phyloP scores from a whole-genome alignment of 495 filamentous ascomycete species.

The Talaromyces stipitatus region DNA sequence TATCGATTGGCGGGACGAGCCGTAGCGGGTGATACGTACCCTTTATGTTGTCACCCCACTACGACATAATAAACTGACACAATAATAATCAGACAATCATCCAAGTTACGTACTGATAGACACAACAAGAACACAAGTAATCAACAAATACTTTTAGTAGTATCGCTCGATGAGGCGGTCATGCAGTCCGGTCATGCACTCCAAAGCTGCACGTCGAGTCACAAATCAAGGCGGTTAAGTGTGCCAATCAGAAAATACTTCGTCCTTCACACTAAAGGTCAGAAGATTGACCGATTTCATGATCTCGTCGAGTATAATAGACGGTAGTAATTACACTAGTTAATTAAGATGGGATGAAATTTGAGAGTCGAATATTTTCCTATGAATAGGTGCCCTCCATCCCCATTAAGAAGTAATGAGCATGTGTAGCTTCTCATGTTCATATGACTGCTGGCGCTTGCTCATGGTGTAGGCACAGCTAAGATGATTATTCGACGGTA shows the following conservation, averaged over 20 bases:
- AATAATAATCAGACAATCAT: not conserved
- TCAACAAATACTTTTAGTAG: not conserved
- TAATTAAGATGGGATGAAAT: not conserved
- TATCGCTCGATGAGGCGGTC: not conserved
- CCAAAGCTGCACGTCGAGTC: not conserved
- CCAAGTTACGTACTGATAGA: too few species aligned
- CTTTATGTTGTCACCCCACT: not conserved
- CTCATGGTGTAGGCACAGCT: too few species aligned
- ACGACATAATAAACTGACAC: not conserved
- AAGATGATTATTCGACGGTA: too few species aligned
- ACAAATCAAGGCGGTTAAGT: conserved; percentile 1
- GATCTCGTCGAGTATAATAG: not conserved
- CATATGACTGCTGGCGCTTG: not conserved
- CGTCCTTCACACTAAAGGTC: not conserved
- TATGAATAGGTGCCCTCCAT: too few species aligned
- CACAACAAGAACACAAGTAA: not conserved
- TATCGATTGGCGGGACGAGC: conserved; percentile 4
- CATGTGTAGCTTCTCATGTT: too few species aligned
- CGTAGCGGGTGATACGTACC: not conserved
- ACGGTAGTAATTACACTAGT: not conserved
- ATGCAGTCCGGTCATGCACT: conserved; percentile 6
- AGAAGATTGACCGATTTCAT: not conserved
- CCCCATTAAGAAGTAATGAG: too few species aligned
- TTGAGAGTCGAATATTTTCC: not conserved
- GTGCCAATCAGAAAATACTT: not conserved